phyloP scores from a whole-genome alignment of 352 stramenopile species.

The Thraustochytrium striatum region DNA sequence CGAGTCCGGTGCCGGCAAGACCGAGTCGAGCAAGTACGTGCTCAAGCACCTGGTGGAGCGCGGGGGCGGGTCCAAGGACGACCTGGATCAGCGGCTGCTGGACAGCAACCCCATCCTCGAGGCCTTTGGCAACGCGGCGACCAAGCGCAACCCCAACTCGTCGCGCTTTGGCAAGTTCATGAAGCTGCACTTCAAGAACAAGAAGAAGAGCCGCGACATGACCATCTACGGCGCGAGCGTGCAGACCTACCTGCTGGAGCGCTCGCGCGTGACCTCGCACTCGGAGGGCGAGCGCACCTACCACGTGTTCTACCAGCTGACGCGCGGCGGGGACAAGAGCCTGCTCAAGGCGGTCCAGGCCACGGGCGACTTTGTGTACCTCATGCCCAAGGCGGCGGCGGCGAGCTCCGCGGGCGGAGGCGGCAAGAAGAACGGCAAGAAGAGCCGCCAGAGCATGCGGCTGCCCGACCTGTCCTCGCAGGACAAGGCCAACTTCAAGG shows the following conservation, averaged over 20 bases:
- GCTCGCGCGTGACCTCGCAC: constrained; percentile 75
- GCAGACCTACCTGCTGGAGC: constrained; percentile 85
- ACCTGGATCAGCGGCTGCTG: constrained; percentile 71
- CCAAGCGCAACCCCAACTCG: constrained; percentile 93
- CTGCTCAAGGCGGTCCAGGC: constrained; percentile 59
- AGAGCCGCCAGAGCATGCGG: constrained; percentile 11
- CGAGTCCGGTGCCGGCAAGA: constrained; percentile 50
- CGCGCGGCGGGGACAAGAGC: constrained; percentile 63
- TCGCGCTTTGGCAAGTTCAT: constrained; percentile 95
- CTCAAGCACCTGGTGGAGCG: constrained; percentile 61
- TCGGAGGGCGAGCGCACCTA: constrained; percentile 78
- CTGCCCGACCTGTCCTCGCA: not conserved
- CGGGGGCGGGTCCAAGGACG: not conserved
- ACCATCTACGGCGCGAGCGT: constrained; percentile 73
- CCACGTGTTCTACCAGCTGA: constrained; percentile 87
- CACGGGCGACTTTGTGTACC: constrained; percentile 31
- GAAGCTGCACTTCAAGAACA: constrained; percentile 85
- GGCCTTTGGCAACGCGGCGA: constrained; percentile 95
- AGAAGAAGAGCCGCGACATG: constrained; percentile 24
- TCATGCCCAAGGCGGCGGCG: constrained; percentile 66
- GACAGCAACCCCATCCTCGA: constrained; percentile 97
- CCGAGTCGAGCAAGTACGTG: constrained; percentile 59
- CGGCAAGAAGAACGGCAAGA: constrained; percentile 69
- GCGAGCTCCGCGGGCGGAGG: constrained; percentile 72
- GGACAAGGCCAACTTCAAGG: constrained; percentile 1